Base-by-base conservation (phyloP, 192 early-diverging fungal genomes). In the Linnemannia exigua region DNA sequence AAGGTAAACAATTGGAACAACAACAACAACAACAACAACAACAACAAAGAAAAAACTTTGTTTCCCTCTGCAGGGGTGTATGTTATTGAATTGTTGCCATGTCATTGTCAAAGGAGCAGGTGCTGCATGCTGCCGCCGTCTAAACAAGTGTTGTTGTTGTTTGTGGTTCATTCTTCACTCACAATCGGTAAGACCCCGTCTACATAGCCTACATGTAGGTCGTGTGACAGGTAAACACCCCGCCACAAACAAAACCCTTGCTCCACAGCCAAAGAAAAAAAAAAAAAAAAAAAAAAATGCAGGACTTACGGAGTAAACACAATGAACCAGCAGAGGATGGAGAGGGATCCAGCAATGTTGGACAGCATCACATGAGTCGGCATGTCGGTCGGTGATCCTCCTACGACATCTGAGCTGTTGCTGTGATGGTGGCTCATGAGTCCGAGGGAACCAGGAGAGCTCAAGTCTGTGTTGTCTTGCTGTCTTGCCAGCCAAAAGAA, bases 251-350 rank as follows among this genome's bases (percentile, higher is more conserved):
- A 52, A 52, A 52, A 58, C 20, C 28, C 58, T 0, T 31, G 25
- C 58, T 25, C 11, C 8, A 12, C 58, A 63, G n/a, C n/a, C 11
- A 52, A 37, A 12, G 25, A 25, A 2, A 74, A 38, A 77, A 37
- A n/a, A 41, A 51, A 37, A 52, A 61, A 35, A 52, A 74, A 4
- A 58, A 74, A 33, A 61, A 33, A 41, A 47, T 36, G n/a, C n/a
- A n/a, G n/a, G 12, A 67, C 79, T 61, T 82, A 82, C 80, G 80
- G 80, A 33, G 80, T 82, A 31, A 82, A 82, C 68, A 82, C 80
- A 37, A 76, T 82, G 35, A 82, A 82, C 80, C 80, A 82, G 54
- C 80, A 82, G 41, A 82, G 63, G 52, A 82, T 82, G 36, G 80
- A 82, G 15, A 75, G 73, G 67, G 67, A 70, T 28, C 80, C 80